Conservation (phyloP, 257 asterid species). For the Leonotis leonurus region DNA sequence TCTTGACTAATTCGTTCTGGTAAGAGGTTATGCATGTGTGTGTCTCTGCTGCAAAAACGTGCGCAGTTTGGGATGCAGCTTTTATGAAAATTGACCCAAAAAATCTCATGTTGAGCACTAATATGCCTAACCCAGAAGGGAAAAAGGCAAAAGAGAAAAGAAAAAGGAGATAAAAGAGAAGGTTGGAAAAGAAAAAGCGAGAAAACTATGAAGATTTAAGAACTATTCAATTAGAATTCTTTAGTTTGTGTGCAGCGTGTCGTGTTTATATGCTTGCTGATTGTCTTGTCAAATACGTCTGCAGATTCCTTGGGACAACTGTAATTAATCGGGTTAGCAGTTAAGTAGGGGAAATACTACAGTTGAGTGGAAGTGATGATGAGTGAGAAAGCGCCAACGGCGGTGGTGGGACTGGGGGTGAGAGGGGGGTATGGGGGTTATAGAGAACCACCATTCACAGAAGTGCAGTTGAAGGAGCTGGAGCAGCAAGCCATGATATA, state of each 20-base stretch:
- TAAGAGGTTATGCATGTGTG: constrained; percentile 8
- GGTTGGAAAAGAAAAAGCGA: neutral
- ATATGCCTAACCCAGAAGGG: neutral
- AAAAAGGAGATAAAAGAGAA: neutral
- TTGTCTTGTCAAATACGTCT: constrained; percentile 24
- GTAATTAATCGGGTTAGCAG: neutral
- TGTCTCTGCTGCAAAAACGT: neutral
- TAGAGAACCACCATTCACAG: constrained; percentile 60
- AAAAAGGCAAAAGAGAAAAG: neutral
- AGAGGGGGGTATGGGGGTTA: constrained; percentile 53
- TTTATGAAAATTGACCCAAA: constrained; percentile 14
- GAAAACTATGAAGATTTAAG: neutral
- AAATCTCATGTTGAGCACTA: constrained; percentile 3
- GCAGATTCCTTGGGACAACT: constrained; percentile 36
- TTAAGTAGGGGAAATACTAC: neutral
- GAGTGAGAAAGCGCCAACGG: constrained; percentile 54
- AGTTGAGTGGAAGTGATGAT: constrained; percentile 20
- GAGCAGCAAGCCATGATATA: constrained; percentile 96
- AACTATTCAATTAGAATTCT: neutral
- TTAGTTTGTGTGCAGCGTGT: neutral
- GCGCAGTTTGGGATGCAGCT: constrained; percentile 8
- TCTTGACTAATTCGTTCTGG: neutral
- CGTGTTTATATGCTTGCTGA: constrained; percentile 16
- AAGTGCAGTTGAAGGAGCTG: constrained; percentile 93
- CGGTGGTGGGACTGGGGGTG: constrained; percentile 35